phyloP scores from a whole-genome alignment of 148 eudicot species.

The Camellia granthamiana region DNA sequence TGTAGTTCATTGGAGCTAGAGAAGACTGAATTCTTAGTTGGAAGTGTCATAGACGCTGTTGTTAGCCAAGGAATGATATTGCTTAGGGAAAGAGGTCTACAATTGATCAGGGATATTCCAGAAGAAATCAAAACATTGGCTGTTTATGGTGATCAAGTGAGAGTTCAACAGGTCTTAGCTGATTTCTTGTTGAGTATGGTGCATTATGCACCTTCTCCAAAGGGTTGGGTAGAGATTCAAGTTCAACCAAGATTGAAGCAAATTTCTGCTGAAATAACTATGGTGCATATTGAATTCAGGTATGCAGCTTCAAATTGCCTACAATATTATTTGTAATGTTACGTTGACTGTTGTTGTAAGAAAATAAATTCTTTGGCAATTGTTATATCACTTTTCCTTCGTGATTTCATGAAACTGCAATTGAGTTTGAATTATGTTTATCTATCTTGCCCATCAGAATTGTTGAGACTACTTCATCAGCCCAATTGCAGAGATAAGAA shows the following conservation, averaged over 20 bases:
- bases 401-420: too few species aligned
- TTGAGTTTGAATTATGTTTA: too few species aligned
- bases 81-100: slow-evolving; percentile 74
- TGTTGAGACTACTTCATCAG: too few species aligned
- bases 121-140: slow-evolving; percentile 72
- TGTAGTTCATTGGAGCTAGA: slow-evolving; percentile 66
- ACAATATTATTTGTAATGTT: not conserved
- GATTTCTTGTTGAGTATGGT: slow-evolving; percentile 81
- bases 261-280: slow-evolving; percentile 37
- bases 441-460: too few species aligned
- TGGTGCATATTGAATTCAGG: slow-evolving; percentile 74
- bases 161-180: slow-evolving; percentile 80
- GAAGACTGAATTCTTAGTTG: slow-evolving; percentile 65
- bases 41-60: slow-evolving; percentile 78
- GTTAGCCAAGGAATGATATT: slow-evolving; percentile 86
- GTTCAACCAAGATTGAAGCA: slow-evolving; percentile 67
- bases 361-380: not conserved
- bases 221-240: slow-evolving; percentile 91
- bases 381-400: too few species aligned
- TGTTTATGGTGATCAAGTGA: slow-evolving; percentile 77
- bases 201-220: slow-evolving; percentile 78
- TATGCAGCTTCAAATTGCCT: slow-evolving; percentile 23
- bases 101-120: slow-evolving; percentile 82
- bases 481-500: too few species aligned
- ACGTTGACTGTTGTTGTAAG: not conserved